Conservation (phyloP, 495 filamentous ascomycete genomes). For the Tuber aestivum region DNA sequence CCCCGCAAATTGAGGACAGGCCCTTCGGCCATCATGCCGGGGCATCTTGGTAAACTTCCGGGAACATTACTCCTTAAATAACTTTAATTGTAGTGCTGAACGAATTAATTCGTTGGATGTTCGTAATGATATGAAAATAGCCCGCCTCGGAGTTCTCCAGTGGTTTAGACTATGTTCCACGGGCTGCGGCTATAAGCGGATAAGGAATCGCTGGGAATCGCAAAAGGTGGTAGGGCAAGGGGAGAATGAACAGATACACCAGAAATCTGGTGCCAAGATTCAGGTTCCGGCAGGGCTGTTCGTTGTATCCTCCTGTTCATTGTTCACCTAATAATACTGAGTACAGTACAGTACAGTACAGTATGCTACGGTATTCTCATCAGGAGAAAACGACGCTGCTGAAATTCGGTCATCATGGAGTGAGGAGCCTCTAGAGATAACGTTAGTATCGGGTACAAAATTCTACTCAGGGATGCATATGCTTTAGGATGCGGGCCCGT, state of each 20-base stretch:
- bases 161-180: neutral
- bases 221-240: neutral
- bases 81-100: neutral
- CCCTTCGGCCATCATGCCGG: neutral
- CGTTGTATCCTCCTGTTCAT: neutral
- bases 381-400: neutral
- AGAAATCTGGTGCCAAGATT: neutral
- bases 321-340: neutral
- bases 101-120: neutral
- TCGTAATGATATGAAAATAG: neutral
- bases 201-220: neutral
- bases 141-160: neutral
- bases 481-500: neutral
- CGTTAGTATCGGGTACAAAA: neutral
- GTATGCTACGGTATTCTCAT: neutral
- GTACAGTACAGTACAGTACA: too few relatives aligned
- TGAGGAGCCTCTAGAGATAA: neutral
- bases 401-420: neutral
- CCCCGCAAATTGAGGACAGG: neutral
- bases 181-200: neutral
- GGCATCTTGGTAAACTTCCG: neutral
- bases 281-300: neutral
- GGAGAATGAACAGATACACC: neutral
- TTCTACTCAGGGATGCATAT: neutral
- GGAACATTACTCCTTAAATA: neutral